These are phyloP conservation scores for Tetracladium marchalianum DNA, from an alignment of 495 filamentous ascomycete genomes.

Conservation along the genomic window DNA sequence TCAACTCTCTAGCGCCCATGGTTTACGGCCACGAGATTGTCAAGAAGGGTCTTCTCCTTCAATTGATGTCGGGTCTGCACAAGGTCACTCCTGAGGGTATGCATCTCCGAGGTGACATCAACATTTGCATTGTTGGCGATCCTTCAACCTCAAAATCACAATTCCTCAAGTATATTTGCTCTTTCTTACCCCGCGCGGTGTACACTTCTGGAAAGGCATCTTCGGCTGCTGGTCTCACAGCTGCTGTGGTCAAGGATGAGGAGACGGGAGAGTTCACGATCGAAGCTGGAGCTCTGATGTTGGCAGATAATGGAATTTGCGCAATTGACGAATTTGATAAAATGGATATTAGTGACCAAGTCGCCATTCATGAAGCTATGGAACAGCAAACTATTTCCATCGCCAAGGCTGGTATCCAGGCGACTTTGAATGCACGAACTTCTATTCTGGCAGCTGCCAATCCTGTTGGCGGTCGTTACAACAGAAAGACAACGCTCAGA, in stretches of 20 bases:
- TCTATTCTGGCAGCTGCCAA: slow-evolving; percentile 95
- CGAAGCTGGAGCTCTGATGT: slow-evolving; percentile 95
- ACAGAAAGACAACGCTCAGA: slow-evolving; percentile 85
- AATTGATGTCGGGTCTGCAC: slow-evolving; percentile 84
- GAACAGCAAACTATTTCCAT: slow-evolving; percentile 99
- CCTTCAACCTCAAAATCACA: slow-evolving; percentile 98
- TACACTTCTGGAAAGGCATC: slow-evolving; percentile 98
- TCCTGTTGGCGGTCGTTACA: slow-evolving; percentile 90
- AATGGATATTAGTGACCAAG: slow-evolving; percentile 97
- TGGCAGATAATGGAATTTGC: slow-evolving; percentile 94
- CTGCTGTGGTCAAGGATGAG: slow-evolving; percentile 94
- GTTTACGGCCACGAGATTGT: slow-evolving; percentile 96
- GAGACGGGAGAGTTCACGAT: slow-evolving; percentile 99
- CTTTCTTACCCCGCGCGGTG: slow-evolving; percentile 87
- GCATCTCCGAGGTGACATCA: slow-evolving; percentile 91
- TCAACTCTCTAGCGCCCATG: slow-evolving; percentile 93
- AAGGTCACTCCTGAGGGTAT: slow-evolving; percentile 89
- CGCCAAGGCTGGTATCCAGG: slow-evolving; percentile 97
- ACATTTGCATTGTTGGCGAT: slow-evolving; percentile 97
- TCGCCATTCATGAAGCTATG: slow-evolving; percentile 99
- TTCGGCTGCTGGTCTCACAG: slow-evolving; percentile 93
- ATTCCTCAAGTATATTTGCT: slow-evolving; percentile 97
- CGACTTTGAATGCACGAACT: slow-evolving; percentile 90
- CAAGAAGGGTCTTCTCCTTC: slow-evolving; percentile 91
- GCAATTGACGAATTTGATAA: slow-evolving; percentile 99